These are phyloP conservation scores for Petunia axillaris DNA, from an alignment of 257 asterid genomes.

Conservation along the genomic window DNA sequence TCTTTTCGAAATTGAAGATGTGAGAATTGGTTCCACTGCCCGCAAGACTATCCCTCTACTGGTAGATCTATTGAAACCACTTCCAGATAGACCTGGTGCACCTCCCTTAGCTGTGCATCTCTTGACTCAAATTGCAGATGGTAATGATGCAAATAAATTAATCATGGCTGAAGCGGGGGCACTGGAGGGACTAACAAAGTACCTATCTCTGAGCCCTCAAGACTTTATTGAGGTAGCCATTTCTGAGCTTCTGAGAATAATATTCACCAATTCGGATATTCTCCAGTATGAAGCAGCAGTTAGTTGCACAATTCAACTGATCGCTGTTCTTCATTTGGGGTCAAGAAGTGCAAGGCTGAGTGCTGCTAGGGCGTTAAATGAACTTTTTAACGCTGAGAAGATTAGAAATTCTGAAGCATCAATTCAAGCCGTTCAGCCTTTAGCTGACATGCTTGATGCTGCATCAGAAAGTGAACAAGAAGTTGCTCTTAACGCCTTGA, in stretches of 20 bases:
- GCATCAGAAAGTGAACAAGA: slow-evolving; percentile 60
- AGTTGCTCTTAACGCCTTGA: slow-evolving; percentile 72
- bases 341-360: slow-evolving; percentile 78
- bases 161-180: slow-evolving; percentile 88
- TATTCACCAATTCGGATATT: slow-evolving; percentile 68
- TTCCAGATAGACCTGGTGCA: slow-evolving; percentile 84
- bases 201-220: slow-evolving; percentile 85
- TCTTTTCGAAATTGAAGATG: slow-evolving; percentile 73
- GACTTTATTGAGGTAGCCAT: slow-evolving; percentile 76
- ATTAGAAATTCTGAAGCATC: slow-evolving; percentile 75
- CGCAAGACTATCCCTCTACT: slow-evolving; percentile 71
- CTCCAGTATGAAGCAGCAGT: slow-evolving; percentile 60
- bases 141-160: slow-evolving; percentile 68
- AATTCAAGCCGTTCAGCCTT: slow-evolving; percentile 77
- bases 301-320: slow-evolving; percentile 71
- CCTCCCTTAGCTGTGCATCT: slow-evolving; percentile 72
- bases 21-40: slow-evolving; percentile 70
- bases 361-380: slow-evolving; percentile 72
- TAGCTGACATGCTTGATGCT: slow-evolving; percentile 74
- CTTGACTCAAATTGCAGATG: slow-evolving; percentile 75
- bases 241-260: slow-evolving; percentile 70
- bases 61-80: slow-evolving; percentile 86
- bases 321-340: slow-evolving; percentile 92
- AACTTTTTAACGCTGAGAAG: slow-evolving; percentile 67
- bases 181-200: slow-evolving; percentile 75